Evolutionary conservation across 306 rosid genomes (phyloP), one percentile per base, ranked within the genome.

Genomic region (Prunus padus): DNA sequence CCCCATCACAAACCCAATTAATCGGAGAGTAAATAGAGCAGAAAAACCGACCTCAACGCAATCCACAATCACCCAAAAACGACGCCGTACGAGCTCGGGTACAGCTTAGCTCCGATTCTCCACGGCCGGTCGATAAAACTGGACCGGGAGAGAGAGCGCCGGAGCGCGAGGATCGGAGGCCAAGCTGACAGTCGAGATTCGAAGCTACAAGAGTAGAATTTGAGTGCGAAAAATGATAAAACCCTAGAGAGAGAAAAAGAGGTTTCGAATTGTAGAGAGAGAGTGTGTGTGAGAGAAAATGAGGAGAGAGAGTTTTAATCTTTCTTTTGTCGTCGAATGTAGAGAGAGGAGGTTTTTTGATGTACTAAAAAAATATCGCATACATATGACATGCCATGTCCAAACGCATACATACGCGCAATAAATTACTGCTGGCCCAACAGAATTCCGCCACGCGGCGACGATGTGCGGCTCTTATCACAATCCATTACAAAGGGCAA

Each of bases 231-330:
- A 22, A 74, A 79, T 60, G 40, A 63, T 57, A 74, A 86, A 96
- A 90, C 92, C 96, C 97, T 95, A 96, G 89, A 88, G 89, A 87
- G 86, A 84, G 78, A 74, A 18, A 18, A 70, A 76, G 70, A 75
- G 72, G 68, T 77, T 76, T 72, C 84, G 83, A 79, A 28, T 71
- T 50, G 65, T 66, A n/a, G 85, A 85, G 87, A 85, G 62, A 63
- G 65, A 26, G 55, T 22, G 85, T 67, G 71, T 25, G 76, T 33
- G 75, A 33, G 81, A 73, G 79, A 66, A 67, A 52, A 77, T 26
- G 70, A 69, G 76, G 30, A 42, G 77, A 54, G 88, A 72, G 88
- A 76, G 80, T 77, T 84, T 83, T 83, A 84, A 66, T 67, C 70
- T 50, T 77, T 78, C 54, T 73, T 23, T 86, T 79, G 89, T 82